These are phyloP conservation scores for Blastobotrys ciferrii DNA, from an alignment of 1,139 yeast genomes.

Conservation along the genomic window DNA sequence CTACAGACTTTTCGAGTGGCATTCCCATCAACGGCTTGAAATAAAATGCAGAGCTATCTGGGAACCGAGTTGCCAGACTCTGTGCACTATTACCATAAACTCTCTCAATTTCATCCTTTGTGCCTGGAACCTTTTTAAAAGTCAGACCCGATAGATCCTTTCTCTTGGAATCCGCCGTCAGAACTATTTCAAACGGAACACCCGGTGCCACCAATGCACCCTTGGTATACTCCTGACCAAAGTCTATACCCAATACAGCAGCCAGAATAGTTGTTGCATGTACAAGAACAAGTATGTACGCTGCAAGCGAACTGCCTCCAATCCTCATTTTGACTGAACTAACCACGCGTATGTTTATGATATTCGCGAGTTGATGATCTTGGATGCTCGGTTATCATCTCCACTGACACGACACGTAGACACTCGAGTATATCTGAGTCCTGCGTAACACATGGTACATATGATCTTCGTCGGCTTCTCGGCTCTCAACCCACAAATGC, in stretches of 20 bases:
- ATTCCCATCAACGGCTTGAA: slow-evolving; percentile 72
- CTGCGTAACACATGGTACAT: background rate
- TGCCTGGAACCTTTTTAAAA: slow-evolving; percentile 45
- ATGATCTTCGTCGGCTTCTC: no score
- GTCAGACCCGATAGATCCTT: slow-evolving; percentile 82
- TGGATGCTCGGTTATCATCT: background rate
- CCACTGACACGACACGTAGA: background rate
- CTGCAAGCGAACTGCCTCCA: slow-evolving; percentile 2
- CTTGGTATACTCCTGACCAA: slow-evolving; percentile 85
- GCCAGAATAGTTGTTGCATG: slow-evolving; percentile 22
- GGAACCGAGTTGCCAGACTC: slow-evolving; percentile 69
- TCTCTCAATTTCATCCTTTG: slow-evolving; percentile 57
- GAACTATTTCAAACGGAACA: slow-evolving; percentile 78
- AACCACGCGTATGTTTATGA: no score
- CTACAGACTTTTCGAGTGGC: slow-evolving; percentile 45
- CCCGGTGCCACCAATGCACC: slow-evolving; percentile 91
- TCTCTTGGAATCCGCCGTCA: slow-evolving; percentile 88
- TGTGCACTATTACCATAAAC: slow-evolving; percentile 76
- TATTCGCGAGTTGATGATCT: no score
- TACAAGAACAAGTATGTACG: slow-evolving; percentile 5
- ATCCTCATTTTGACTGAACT: background rate
- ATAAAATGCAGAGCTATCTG: slow-evolving; percentile 64
- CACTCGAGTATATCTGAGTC: background rate
- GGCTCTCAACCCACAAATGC: background rate
- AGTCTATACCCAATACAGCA: slow-evolving; percentile 85